Evolutionary conservation across 805 yeast species (phyloP), one percentile per base, ranked within the genome.

Genomic region (Lipomyces spencermartinsiae): DNA sequence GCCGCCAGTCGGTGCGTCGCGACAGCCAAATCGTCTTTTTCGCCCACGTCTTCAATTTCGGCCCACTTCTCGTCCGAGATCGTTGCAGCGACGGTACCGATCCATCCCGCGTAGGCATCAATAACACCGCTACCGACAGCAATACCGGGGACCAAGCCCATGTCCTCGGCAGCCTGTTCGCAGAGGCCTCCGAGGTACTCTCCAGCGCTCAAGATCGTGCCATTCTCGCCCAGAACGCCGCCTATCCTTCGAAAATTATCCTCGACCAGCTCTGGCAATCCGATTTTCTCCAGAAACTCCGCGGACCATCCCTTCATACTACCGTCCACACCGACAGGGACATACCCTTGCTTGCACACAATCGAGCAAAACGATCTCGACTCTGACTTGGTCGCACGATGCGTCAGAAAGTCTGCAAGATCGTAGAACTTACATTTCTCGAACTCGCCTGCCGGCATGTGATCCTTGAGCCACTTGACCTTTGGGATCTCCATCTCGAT

Each of bases 101-200:
- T 87, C 98, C 98, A 95, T 58, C 99, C 99, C 3, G 98, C 97
- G 77, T 95, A 95, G 5, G 98, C 98, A 78, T 95, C 99, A 76
- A 95, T 95, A 51, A 95, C 97, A 76, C 97, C 98, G 0, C 96
- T 89, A 7, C 97, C 98, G 55, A 95, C 98, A 39, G 87, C 86
- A 80, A 96, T 90, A 62, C 84, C 83, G 29, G 90, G 84, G 9
- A 95, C 85, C 70, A 95, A 83, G 10, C 98, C 98, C 74, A 95
- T 83, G 64, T 92, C 93, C 56, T 83, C 84, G 29, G 98, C 98
- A 4, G 97, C 86, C 54, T 80, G 74, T 34, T 81, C 80, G 22
- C 86, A 82, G 70, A 95, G 83, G 62, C 87, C 82, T 37, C 98
- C 98, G 33, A 95, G 92, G 59, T 86, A 83, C 73, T 93, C 97